A percentile compares a stretch with the other conserved stretches of the same genome.
phyloP scores from a whole-genome alignment of 2,329 filamentous ascomycete genomes.

The Verticillium nonalfalfae region DNA sequence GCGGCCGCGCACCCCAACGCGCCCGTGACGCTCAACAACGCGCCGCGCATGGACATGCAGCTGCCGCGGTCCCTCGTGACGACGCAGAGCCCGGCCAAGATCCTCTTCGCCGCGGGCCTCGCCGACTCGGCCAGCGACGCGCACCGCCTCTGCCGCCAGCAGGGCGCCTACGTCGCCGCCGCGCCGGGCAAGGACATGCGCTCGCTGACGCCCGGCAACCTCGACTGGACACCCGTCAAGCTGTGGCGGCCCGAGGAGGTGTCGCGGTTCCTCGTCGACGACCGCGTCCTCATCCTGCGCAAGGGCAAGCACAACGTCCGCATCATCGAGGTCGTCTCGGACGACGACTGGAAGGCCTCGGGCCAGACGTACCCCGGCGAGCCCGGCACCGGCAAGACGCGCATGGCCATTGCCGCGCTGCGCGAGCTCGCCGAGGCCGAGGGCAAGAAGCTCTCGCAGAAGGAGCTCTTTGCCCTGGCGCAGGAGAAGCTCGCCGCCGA shows the following conservation, averaged over 20 bases:
- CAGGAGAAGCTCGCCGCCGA: slow-evolving; percentile 14
- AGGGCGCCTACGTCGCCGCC: slow-evolving; percentile 57
- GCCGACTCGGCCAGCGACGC: slow-evolving; percentile 50
- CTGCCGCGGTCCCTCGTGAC: slow-evolving; percentile 52
- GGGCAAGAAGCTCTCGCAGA: slow-evolving; percentile 17
- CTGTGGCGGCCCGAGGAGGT: slow-evolving; percentile 52
- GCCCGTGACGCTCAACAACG: slow-evolving; percentile 32
- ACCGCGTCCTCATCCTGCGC: slow-evolving; percentile 51
- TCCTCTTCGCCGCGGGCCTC: slow-evolving; percentile 56
- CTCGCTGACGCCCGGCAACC: slow-evolving; percentile 38
- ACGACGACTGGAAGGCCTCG: slow-evolving; percentile 44
- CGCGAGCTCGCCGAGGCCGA: slow-evolving; percentile 25
- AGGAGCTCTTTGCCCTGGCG: slow-evolving; percentile 21
- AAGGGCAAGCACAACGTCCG: slow-evolving; percentile 59
- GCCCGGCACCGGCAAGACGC: slow-evolving; percentile 39
- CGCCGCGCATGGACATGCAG: slow-evolving; percentile 46
- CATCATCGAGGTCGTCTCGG: slow-evolving; percentile 51
- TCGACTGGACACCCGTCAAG: slow-evolving; percentile 58
- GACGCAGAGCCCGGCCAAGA: slow-evolving; percentile 47
- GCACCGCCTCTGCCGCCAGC: slow-evolving; percentile 46
- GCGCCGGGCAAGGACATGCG: slow-evolving; percentile 32
- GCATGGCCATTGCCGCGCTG: slow-evolving; percentile 33
- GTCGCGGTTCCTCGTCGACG: slow-evolving; percentile 54
- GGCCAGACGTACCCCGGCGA: slow-evolving; percentile 48
- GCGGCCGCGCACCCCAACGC: slow-evolving; percentile 5